Evolutionary conservation across 2,329 filamentous ascomycete species (phyloP), one percentile per base, ranked within the genome.

Genomic region (Sclerotiophoma versabilis): DNA sequence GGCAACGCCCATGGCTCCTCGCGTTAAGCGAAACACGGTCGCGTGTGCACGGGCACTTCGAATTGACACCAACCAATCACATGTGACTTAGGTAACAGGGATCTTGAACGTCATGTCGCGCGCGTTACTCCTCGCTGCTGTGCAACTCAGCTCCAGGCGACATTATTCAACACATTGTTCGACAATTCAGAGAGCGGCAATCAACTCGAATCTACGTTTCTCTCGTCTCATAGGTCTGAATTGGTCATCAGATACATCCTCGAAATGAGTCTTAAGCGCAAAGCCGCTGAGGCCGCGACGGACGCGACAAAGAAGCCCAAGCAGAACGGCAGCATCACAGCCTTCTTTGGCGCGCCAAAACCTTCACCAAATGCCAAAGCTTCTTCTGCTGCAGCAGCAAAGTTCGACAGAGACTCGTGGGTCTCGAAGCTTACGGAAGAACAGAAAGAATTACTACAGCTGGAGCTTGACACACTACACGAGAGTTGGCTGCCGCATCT

Each of bases 391-490:
- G 62, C 69, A 11, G 59, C 65, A 23, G 52, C 66, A 70, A 27
- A 85, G 62, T 98, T 97, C 73, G 84, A 97, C 80, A 97, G 96
- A 80, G 85, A 86, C 38, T 91, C 90, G 76, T 99, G 95, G 95
- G 82, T 93, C n/a, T 84, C 85, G 17, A 84, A 85, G 52, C 81
- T 99, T 59, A 92, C 85, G 0, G 76, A 84, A 0, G 95, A 99
- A 78, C 91, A 97, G 75, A 91, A 86, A 71, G 83, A 88, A 46
- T 81, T 98, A 39, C 83, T 99, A 42, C 82, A 90, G 70, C 83
- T 99, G 33, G 95, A 99, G 79, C 96, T 99, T 64, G 87, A 96
- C 37, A 97, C 93, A 0, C 79, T 99, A 57, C 85, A 97, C 71
- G 90, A 93, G 56, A 96, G 89, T 79, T 99, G 95, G 93, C 81